Percentiles rank a stretch among this genome's conserved stretches.
These are phyloP conservation scores for Arabidopsis suecica DNA, from an alignment of 345 rosid genomes.

Conservation along the genomic window DNA sequence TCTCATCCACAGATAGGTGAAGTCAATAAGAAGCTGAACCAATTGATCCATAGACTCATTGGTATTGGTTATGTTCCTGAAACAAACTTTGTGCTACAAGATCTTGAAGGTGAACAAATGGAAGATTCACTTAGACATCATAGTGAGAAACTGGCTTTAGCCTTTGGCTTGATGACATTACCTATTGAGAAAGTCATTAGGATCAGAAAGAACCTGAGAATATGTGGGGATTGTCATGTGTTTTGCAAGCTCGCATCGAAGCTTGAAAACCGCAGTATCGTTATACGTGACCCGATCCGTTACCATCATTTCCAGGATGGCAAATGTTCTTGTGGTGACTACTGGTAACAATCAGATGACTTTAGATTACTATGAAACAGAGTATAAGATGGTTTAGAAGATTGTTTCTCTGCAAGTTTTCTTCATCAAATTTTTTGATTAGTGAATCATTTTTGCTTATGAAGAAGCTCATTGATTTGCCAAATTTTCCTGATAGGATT, in stretches of 20 bases:
- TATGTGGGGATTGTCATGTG: constrained; percentile 73
- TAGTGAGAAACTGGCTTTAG: constrained; percentile 73
- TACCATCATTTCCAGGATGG: constrained; percentile 72
- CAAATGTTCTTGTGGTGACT: constrained; percentile 71
- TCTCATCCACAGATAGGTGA: constrained; percentile 61
- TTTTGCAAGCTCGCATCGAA: constrained; percentile 63
- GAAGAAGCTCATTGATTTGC: constrained; percentile 8
- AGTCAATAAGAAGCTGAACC: constrained; percentile 52
- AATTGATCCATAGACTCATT: constrained; percentile 49
- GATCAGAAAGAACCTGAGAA: constrained; percentile 69
- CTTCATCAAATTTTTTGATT: constrained; percentile 4
- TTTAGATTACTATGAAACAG: too few relatives aligned
- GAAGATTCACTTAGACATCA: constrained; percentile 67
- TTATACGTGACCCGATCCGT: constrained; percentile 67
- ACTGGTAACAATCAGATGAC: constrained; percentile 49
- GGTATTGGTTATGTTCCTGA: constrained; percentile 69
- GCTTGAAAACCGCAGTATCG: constrained; percentile 56
- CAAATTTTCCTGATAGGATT: background rate
- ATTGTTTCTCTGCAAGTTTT: background rate
- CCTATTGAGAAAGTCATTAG: constrained; percentile 54
- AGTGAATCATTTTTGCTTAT: background rate
- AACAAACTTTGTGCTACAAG: constrained; percentile 64
- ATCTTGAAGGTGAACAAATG: constrained; percentile 76
- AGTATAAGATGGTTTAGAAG: background rate
- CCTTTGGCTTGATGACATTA: constrained; percentile 55